Evolutionary conservation across 345 rosid species (phyloP), one percentile per base, ranked within the genome.

Genomic region (Balakata baccata): DNA sequence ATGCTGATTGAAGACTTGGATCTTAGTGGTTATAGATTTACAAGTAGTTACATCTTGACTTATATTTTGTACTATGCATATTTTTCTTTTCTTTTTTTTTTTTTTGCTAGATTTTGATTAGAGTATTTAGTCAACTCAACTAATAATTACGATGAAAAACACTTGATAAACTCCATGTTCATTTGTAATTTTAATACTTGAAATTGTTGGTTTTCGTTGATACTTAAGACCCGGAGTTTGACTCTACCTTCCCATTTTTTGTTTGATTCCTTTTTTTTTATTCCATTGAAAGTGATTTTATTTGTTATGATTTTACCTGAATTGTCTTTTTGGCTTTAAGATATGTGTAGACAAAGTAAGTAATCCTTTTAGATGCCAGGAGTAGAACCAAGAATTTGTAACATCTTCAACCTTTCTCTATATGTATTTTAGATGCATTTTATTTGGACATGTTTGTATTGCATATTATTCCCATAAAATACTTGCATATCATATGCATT

Each of bases 1-100:
- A 79, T 86, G 66, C 88, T 88, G 0, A 23, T 92, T 79, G 84
- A 38, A 50, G 97, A 89, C 81, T 59, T 94, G 87, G 98, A 94
- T 92, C 97, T 94, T 77, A 87, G 97, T 65, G 74, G 81, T 82
- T 92, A 92, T 79, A 91, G 91, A 63, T 92, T 94, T 74, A 92
- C 97, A 74, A 97, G 98, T 89, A 80, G 65, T 47, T 61, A 59
- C 37, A 60, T 61, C 73, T 75, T 70, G 57, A 74, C 54, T 54
- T 49, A 37, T 17, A 13, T 41, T 29, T 59, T 65, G 66, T 38
- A 59, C 39, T 62, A 53, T 29, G 25, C 22, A 41, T 7, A 54
- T 37, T 57, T 64, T 1, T 62, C 50, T 46, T 14, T 43, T 54
- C 11, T n/a, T n/a, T n/a, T n/a, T n/a, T n/a, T n/a, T n/a, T n/a